Conservation (phyloP, 495 filamentous ascomycete genomes). For the Trichoderma reesei region DNA sequence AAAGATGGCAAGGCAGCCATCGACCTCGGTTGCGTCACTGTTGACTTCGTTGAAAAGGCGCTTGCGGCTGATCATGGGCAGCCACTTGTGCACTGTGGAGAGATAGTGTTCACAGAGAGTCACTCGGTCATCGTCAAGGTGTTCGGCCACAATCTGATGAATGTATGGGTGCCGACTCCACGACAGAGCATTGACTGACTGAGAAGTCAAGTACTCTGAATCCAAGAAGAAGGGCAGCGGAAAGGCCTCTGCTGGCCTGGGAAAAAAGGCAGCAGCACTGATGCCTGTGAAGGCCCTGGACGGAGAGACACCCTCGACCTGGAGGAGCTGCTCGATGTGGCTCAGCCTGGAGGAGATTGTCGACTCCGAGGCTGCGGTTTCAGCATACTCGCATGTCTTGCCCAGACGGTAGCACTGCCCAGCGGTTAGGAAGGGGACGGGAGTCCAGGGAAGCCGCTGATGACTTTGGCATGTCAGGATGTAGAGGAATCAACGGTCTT, state of each 20-base stretch:
- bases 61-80: not conserved
- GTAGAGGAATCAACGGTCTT: not conserved
- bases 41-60: not conserved
- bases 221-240: constrained; percentile 2
- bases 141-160: not conserved
- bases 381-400: not conserved
- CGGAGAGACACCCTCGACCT: not conserved
- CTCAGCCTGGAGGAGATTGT: not conserved
- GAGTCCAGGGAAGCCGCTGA: no score
- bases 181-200: not conserved
- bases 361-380: not conserved
- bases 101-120: not conserved
- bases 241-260: not conserved
- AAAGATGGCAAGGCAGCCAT: not conserved
- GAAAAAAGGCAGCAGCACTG: not conserved
- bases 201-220: not conserved
- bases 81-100: not conserved
- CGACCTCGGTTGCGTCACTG: not conserved
- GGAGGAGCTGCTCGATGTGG: not conserved
- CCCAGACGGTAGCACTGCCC: not conserved
- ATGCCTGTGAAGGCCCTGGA: not conserved
- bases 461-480: no score
- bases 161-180: not conserved
- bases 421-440: no score
- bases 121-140: not conserved